Evolutionary conservation across 1,284 basidiomycete species (phyloP).

Genomic region (Crepidotus sp.): DNA sequence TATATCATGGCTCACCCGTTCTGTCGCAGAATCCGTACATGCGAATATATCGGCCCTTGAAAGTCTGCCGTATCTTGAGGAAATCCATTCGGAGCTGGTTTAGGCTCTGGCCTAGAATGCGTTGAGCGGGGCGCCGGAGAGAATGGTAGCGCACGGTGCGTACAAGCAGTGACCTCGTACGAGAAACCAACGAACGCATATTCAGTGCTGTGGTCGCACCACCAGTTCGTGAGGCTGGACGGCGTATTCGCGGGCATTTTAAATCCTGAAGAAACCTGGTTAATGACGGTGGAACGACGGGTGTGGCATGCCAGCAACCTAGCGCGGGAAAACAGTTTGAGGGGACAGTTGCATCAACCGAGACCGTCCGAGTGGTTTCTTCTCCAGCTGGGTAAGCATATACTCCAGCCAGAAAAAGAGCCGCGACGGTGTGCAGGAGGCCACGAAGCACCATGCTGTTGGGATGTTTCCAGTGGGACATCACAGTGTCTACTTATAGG

Average conservation of each 20-base stretch:
- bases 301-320: neutral
- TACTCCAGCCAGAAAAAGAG: neutral
- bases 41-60: conserved; percentile 62
- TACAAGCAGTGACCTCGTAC: conserved; percentile 57
- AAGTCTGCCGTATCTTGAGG: conserved; percentile 47
- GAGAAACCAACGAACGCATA: conserved; percentile 70
- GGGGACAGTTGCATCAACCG: conserved; percentile 18
- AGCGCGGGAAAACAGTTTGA: conserved; percentile 35
- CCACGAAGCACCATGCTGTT: conserved; percentile 1
- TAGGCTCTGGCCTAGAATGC: conserved; percentile 37
- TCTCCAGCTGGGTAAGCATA: conserved; percentile 13
- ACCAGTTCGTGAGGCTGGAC: conserved; percentile 46
- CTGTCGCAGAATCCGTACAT: conserved; percentile 62
- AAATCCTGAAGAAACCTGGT: conserved; percentile 38
- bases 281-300: neutral
- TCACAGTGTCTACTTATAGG: too few species aligned
- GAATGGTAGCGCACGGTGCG: conserved; percentile 22
- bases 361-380: conserved; percentile 17
- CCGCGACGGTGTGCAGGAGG: conserved; percentile 3
- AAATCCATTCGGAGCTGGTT: conserved; percentile 50
- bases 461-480: neutral
- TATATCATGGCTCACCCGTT: conserved; percentile 13
- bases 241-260: conserved; percentile 45
- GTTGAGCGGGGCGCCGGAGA: neutral
- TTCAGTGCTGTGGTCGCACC: conserved; percentile 53